These are phyloP conservation scores for Solanum tarijense DNA, from an alignment of 257 asterid species.

Conservation along the genomic window DNA sequence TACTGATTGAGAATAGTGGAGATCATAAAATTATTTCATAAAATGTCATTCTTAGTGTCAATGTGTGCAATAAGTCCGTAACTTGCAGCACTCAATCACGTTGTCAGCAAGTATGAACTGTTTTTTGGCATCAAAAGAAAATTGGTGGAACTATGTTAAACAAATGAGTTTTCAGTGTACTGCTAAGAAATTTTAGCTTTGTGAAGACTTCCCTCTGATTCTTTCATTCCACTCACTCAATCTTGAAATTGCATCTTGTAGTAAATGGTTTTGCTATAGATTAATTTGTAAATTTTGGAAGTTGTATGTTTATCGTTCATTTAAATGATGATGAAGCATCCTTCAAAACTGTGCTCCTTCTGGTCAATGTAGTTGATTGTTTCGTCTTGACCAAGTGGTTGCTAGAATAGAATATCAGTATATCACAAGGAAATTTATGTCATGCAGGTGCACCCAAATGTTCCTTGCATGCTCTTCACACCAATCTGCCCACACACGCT, in stretches of 20 bases:
- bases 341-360: not conserved
- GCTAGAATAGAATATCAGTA: not conserved
- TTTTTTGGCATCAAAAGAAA: not conserved
- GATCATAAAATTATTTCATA: not conserved
- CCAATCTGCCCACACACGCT: constrained; percentile 98
- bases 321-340: not conserved
- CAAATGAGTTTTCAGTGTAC: not conserved
- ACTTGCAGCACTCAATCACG: not conserved
- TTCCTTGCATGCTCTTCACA: constrained; percentile 97
- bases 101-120: not conserved
- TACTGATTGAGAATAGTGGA: not conserved
- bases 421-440: constrained; percentile 1
- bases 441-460: constrained; percentile 94
- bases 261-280: not conserved
- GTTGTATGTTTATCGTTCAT: not conserved
- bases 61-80: not conserved
- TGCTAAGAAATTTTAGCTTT: not conserved
- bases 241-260: not conserved
- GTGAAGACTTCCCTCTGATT: not conserved
- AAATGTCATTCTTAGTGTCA: not conserved
- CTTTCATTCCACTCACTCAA: not conserved
- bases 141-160: not conserved
- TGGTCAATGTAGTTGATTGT: not conserved
- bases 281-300: not conserved
- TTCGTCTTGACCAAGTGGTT: not conserved